A percentile compares a stretch with the other conserved stretches of the same genome.
These are phyloP conservation scores for Scutellaria barbata DNA, from an alignment of 257 asterid genomes.

Conservation along the genomic window DNA sequence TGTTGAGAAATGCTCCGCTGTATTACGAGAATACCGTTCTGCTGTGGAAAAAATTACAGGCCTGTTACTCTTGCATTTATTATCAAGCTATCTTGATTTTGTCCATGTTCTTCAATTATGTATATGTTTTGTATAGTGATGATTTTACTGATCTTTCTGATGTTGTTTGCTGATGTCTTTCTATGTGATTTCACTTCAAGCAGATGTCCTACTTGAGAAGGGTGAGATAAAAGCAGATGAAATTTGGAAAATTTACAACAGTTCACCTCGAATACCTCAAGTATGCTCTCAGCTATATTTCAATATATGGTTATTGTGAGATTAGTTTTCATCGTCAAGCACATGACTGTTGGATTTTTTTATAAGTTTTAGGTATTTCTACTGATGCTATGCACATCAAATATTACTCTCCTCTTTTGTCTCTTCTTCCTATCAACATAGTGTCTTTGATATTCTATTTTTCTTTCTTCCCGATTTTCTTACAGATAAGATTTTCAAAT, in stretches of 20 bases:
- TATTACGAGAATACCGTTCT: constrained; percentile 63
- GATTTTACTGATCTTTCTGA: constrained; percentile 25
- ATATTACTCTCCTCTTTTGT: not conserved
- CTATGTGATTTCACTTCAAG: constrained; percentile 39
- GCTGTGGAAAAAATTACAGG: constrained; percentile 95
- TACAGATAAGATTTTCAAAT: not conserved
- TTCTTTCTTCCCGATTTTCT: not conserved
- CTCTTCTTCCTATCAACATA: not conserved
- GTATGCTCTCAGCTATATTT: constrained; percentile 45
- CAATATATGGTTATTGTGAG: constrained; percentile 9
- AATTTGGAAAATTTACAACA: constrained; percentile 74
- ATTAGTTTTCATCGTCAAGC: constrained; percentile 25
- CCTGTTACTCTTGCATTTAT: constrained; percentile 39
- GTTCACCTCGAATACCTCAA: constrained; percentile 74
- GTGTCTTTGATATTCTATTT: not conserved
- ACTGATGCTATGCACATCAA: constrained; percentile 2
- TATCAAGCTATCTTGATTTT: constrained; percentile 26
- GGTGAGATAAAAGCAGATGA: constrained; percentile 91
- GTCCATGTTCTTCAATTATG: constrained; percentile 26
- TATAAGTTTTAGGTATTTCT: constrained; percentile 1
- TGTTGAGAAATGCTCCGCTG: constrained; percentile 76
- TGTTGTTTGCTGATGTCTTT: constrained; percentile 37
- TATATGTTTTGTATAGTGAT: constrained; percentile 20
- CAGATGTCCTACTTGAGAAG: constrained; percentile 84
- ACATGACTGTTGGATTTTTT: constrained; percentile 2